Base-by-base conservation (phyloP, 139 green algal genomes). In the Coelastrella sp. region DNA sequence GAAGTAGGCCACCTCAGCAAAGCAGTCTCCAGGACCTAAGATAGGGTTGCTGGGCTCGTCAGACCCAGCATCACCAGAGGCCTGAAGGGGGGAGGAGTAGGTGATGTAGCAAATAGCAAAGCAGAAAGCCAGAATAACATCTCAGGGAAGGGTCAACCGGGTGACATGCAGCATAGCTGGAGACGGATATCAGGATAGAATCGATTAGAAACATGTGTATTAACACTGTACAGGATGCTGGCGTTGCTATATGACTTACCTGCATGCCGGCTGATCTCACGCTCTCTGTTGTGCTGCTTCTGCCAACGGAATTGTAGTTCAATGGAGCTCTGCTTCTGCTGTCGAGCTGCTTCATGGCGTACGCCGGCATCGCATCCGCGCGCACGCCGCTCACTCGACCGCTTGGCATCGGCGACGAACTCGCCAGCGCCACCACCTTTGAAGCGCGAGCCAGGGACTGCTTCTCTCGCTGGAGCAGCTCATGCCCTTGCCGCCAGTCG, bases 1-100 rank as follows among this genome's bases (percentile, higher is more conserved):
- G 59, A 83, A 87, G 59, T 79, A 87, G 11, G 71, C 72, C 57
- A 87, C 71, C 57, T 87, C 71, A 45, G 71, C 81, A 50, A 87
- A 87, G 53, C 51, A 62, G 69, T 86, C 69, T 2, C 69, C 68
- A n/a, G 68, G 68, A 17, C 69, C 81, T 11, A 87, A 38, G 9
- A 69, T 69, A 37, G 71, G 27, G 7, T 15, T 8, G n/a, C 27
- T 69, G 11, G 60, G n/a, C 17, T 41, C 25, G 7, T 69, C n/a
- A 27, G 27, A 66, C 57, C 9, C 64, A 73, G 64, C 64, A 73
- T 7, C 11, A 41, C n/a, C 64, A 43, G 32, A 25, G 43, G 27
- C 64, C 21, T 45, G n/a, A 21, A 11, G 11, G n/a, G n/a, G n/a
- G n/a, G n/a, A n/a, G n/a, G n/a, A n/a, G n/a, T n/a, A n/a, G n/a